A percentile compares a stretch with the other conserved stretches of the same genome.
Conservation (phyloP, 1,284 basidiomycete genomes). For the Heterobasidion occidentale region DNA sequence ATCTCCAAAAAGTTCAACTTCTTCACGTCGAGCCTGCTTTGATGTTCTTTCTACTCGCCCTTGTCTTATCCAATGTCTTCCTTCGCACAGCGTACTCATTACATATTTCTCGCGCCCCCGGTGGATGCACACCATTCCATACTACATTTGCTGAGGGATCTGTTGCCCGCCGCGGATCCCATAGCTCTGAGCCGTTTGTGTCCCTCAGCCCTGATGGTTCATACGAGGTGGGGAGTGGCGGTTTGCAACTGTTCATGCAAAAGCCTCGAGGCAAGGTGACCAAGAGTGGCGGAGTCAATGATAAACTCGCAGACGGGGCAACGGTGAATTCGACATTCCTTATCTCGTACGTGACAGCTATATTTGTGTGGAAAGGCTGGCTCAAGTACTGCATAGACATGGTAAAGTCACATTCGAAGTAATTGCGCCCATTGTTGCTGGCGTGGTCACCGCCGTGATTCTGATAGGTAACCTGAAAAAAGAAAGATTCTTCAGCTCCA, state of each 20-base stretch:
- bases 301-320: slow-evolving; percentile 28
- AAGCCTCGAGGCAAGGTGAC: slow-evolving; percentile 24
- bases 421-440: slow-evolving; percentile 23
- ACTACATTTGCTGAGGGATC: not conserved
- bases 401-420: slow-evolving; percentile 30
- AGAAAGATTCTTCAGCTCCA: not conserved
- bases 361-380: not conserved
- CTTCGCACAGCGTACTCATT: no score
- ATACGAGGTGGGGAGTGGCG: slow-evolving; percentile 19
- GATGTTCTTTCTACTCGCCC: no score
- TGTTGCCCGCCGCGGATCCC: not conserved
- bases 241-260: slow-evolving; percentile 27
- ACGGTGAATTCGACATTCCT: slow-evolving; percentile 36
- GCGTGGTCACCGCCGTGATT: slow-evolving; percentile 32
- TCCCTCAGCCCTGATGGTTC: slow-evolving; percentile 25
- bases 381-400: slow-evolving; percentile 15
- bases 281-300: slow-evolving; percentile 25
- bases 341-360: slow-evolving; percentile 19
- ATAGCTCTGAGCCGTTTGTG: slow-evolving; percentile 18
- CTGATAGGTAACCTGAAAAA: slow-evolving; percentile 24
- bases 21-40: no score
- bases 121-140: not conserved
- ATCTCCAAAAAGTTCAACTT: no score
- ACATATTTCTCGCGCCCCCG: not conserved
- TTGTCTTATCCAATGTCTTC: no score